These are phyloP conservation scores for Calonectria montana DNA, from an alignment of 2,329 filamentous ascomycete species.

Conservation along the genomic window DNA sequence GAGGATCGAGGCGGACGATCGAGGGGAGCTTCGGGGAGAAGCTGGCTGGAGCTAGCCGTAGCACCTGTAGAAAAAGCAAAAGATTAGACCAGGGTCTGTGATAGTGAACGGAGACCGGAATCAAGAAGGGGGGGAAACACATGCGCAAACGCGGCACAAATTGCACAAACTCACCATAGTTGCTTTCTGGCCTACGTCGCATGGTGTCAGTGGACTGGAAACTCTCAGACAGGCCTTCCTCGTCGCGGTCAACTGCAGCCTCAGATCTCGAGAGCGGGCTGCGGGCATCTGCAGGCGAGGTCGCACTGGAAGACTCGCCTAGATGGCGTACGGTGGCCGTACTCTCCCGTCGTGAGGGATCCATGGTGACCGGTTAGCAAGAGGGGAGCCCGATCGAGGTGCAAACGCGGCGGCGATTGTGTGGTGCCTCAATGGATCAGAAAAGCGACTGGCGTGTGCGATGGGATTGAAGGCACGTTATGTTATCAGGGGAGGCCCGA, in stretches of 20 bases:
- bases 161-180: constrained; percentile 61
- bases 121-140: not conserved
- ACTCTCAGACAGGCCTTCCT: constrained; percentile 63
- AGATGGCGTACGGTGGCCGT: constrained; percentile 51
- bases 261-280: constrained; percentile 52
- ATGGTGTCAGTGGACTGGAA: constrained; percentile 71
- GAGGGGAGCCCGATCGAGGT: constrained; percentile 12
- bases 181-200: constrained; percentile 65
- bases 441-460: not conserved
- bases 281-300: constrained; percentile 65
- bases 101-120: constrained; percentile 6
- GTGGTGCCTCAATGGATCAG: constrained; percentile 16
- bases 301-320: constrained; percentile 50
- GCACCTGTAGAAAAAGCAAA: constrained; percentile 37
- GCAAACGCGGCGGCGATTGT: constrained; percentile 18
- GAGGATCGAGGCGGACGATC: constrained; percentile 53
- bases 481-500: constrained; percentile 15
- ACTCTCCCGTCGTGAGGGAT: constrained; percentile 50
- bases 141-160: not conserved
- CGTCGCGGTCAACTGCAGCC: constrained; percentile 48
- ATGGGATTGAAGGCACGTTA: constrained; percentile 15
- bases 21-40: constrained; percentile 51
- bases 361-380: constrained; percentile 52
- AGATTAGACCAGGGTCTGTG: constrained; percentile 23
- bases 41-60: constrained; percentile 42